Base-by-base conservation (phyloP, 1,284 basidiomycete genomes). In the Microbotryomycetes sp. region DNA sequence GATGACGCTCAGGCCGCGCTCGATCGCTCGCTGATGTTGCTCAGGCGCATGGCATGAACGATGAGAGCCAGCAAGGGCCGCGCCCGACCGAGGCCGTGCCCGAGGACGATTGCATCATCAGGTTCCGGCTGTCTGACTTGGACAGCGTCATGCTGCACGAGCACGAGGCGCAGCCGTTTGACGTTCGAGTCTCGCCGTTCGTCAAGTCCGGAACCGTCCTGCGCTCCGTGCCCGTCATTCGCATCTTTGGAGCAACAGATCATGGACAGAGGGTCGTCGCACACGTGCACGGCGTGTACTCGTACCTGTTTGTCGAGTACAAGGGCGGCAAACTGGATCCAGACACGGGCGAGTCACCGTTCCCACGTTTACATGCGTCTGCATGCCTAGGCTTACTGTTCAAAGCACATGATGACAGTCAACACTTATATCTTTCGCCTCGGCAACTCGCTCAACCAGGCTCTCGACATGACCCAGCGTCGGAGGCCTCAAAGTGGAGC, bases 201-300 rank as follows among this genome's bases (percentile, higher is more conserved):
- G 4, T 23, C 18, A 26, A 28, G 4, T 13, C 13, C 4, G 54
- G 54, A 11, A 24, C 27, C 15, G 15, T 13, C 4, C 46, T 64
- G 4, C 48, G 59, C 49, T 79, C 78, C 29, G 84, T 87, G 18
- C 93, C 93, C 15, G 81, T 92, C 3, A 80, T 97, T 56, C 82
- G 91, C 55, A 85, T 97, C 58, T 97, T 87, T 75, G 94, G 94
- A 18, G 80, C 85, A 18, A 89, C 90, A 1, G 88, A 89, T 0
- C 74, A 78, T 1, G 88, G 90, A 3, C 79, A 84, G 73, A 88
- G 86, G 71, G 83, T 89, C 41, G 94, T 91, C 73, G 80, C 91
- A 11, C 88, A 97, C 78, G 79, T 97, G 26, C 94, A 97, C 76
- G 82, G 88, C 24, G 78, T 76, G 35, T 81, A 78, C 61, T 81